Percentiles rank a stretch among this genome's conserved stretches.
These are phyloP conservation scores for Leccinellum albellum DNA, from an alignment of 768 basidiomycete genomes.

Conservation along the genomic window DNA sequence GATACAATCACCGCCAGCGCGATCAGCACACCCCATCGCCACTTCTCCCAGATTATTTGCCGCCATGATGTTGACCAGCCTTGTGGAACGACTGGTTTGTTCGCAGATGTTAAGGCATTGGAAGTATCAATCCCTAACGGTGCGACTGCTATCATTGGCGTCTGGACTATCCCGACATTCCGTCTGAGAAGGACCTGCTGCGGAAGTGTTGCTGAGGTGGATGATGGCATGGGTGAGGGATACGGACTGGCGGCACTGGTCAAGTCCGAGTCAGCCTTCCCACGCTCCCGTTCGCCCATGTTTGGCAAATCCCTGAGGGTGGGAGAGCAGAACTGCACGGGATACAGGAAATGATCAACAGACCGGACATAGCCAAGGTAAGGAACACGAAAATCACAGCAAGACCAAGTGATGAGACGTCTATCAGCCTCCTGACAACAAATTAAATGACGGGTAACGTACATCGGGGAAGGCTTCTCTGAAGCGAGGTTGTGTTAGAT, in stretches of 20 bases:
- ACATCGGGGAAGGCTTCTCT: slow-evolving; percentile 88
- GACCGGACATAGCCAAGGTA: slow-evolving; percentile 9
- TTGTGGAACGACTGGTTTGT: slow-evolving; percentile 32
- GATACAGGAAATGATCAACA: slow-evolving; percentile 19
- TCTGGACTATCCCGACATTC: slow-evolving; percentile 18
- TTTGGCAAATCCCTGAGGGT: slow-evolving; percentile 77
- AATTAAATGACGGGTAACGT: slow-evolving; percentile 31
- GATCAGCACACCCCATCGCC: slow-evolving; percentile 78
- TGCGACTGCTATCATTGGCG: slow-evolving; percentile 11
- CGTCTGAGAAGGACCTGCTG: slow-evolving; percentile 21
- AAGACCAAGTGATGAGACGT: slow-evolving; percentile 13
- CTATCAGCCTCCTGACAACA: slow-evolving; percentile 22
- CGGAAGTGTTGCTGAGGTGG: slow-evolving; percentile 20
- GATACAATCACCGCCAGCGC: slow-evolving; percentile 76
- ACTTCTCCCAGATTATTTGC: slow-evolving; percentile 74
- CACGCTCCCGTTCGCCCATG: slow-evolving; percentile 83
- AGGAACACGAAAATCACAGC: slow-evolving; percentile 18
- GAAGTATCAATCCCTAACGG: slow-evolving; percentile 15
- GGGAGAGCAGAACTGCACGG: slow-evolving; percentile 62
- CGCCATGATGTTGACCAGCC: slow-evolving; percentile 64
- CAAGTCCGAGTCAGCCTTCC: slow-evolving; percentile 38
- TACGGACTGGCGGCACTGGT: slow-evolving; percentile 13
- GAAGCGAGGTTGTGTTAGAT: slow-evolving; percentile 74
- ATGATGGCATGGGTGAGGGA: slow-evolving; percentile 12
- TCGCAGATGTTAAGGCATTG: slow-evolving; percentile 21